Base-by-base conservation (phyloP, 108 stramenopile species). In the Pseudonitzschia pungens region DNA sequence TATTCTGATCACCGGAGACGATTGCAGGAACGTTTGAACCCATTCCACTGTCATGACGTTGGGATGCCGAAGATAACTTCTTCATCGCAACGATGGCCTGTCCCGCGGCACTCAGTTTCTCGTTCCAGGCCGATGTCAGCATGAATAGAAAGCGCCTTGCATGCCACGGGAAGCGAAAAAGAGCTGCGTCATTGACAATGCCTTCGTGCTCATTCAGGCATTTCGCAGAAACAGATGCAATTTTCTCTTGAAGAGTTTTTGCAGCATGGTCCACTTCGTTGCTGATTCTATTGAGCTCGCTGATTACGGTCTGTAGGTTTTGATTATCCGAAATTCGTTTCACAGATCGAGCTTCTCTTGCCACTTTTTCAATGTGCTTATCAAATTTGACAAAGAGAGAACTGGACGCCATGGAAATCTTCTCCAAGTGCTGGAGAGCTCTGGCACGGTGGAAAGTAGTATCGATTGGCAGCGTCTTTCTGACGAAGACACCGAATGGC, bases 121-220 rank as follows among this genome's bases (percentile, higher is more conserved):
- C 95, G 70, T 96, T 96, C 95, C 95, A 96, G 26, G 95, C 91
- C 15, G 89, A 89, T 10, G 85, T 81, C 0, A 96, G 77, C 83
- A 91, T 84, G 62, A 92, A 96, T 16, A 96, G 72, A 66, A 93
- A 93, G 14, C 95, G 77, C 32, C 89, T 69, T 8, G 88, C 84
- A 70, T 74, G 82, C 79, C 83, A 82, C 12, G 87, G 87, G 65
- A 87, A 87, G 9, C 81, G 77, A 44, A 78, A 77, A 10, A 81
- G 63, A 3, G 81, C 85, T 70, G 72, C 81, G 40, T 77, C 54
- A 43, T 71, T 78, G 21, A 83, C 73, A 40, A 54, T 31, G 11
- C 66, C 77, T 32, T 77, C 77, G n/a, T 68, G 57, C 5, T 68
- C 50, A 18, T 70, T 57, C n/a, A 77, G 32, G 32, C 78, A 82